A percentile compares a stretch with the other conserved stretches of the same genome.
Conservation (phyloP, 108 stramenopile species). For the Parietichytrium sp. region DNA sequence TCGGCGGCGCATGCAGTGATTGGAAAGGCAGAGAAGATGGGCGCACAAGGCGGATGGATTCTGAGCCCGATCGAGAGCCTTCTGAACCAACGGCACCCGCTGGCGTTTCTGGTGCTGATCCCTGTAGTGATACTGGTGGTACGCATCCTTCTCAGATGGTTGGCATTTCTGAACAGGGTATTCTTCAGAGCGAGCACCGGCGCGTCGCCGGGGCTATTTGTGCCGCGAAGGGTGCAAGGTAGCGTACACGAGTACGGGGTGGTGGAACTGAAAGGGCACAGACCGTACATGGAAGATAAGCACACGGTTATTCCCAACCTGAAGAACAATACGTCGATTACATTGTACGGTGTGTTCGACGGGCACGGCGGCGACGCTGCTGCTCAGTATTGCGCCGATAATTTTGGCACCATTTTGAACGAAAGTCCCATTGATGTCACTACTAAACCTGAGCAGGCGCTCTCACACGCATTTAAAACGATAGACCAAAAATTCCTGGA, state of each 20-base stretch:
- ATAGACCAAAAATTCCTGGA: slow-evolving; percentile 26
- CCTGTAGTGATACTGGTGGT: slow-evolving; percentile 16
- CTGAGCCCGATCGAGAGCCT: slow-evolving; percentile 13
- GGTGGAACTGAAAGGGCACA: not conserved
- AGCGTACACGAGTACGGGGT: slow-evolving; percentile 1
- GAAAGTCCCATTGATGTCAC: slow-evolving; percentile 6
- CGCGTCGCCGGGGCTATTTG: not conserved
- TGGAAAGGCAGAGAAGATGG: no score
- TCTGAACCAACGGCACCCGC: slow-evolving; percentile 18
- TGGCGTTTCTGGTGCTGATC: slow-evolving; percentile 13
- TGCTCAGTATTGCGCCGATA: slow-evolving; percentile 28
- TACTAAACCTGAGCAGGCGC: not conserved
- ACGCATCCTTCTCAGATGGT: not conserved
- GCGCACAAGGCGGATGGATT: slow-evolving; percentile 23
- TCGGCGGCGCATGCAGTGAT: no score
- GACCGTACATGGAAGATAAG: slow-evolving; percentile 45
- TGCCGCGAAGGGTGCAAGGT: not conserved
- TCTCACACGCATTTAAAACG: slow-evolving; percentile 18
- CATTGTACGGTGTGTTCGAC: slow-evolving; percentile 47
- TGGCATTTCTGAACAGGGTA: not conserved
- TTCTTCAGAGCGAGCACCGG: not conserved
- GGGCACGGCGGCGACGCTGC: slow-evolving; percentile 48
- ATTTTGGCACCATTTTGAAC: not conserved
- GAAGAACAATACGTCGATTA: not conserved
- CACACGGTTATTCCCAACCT: slow-evolving; percentile 15